These are phyloP conservation scores for Arthrobotrys sinensis DNA, from an alignment of 2,329 filamentous ascomycete species.

Conservation along the genomic window DNA sequence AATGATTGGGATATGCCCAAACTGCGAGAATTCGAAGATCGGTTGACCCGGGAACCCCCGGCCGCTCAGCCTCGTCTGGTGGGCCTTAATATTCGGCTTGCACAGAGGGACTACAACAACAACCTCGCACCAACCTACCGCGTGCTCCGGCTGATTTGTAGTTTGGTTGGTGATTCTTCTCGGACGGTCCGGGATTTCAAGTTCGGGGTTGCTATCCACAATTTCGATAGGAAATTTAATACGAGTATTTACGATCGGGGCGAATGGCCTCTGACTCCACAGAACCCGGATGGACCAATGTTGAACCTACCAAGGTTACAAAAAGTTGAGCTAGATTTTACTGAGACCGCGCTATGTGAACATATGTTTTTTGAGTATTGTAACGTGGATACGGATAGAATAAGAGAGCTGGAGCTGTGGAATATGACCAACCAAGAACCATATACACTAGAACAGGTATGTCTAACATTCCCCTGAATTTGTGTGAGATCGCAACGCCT, in stretches of 20 bases:
- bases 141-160: neutral
- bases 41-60: neutral
- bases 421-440: neutral
- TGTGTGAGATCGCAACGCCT: neutral
- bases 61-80: neutral
- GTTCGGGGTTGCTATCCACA: neutral
- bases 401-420: neutral
- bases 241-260: neutral
- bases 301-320: neutral
- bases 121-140: neutral
- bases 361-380: conserved; percentile 3
- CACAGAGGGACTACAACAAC: neutral
- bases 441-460: neutral
- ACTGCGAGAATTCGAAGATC: neutral
- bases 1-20: neutral
- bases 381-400: neutral
- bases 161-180: neutral
- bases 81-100: neutral
- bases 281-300: neutral
- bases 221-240: neutral
- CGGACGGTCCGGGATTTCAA: neutral
- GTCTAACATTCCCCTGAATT: neutral
- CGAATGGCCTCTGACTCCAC: neutral
- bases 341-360: neutral
- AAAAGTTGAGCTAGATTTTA: neutral